phyloP scores from a whole-genome alignment of 768 basidiomycete species.

The Kwoniella heveanensis region DNA sequence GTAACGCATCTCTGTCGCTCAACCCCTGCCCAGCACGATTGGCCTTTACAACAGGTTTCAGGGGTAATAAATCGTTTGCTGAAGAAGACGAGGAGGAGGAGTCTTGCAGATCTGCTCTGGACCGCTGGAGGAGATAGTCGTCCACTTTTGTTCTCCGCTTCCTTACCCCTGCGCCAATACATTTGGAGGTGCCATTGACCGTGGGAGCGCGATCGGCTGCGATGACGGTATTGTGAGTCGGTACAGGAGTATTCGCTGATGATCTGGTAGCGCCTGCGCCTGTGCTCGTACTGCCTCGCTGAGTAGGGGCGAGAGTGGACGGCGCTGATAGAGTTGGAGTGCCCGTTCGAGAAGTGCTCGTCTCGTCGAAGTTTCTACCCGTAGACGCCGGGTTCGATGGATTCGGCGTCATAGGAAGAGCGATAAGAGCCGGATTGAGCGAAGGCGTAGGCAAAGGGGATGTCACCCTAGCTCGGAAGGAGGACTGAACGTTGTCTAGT shows the following conservation, averaged over 20 bases:
- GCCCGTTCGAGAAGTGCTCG: background rate
- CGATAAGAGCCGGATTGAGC: conserved; percentile 20
- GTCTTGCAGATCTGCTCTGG: conserved; percentile 33
- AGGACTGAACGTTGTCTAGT: conserved; percentile 5
- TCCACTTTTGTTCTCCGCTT: conserved; percentile 13
- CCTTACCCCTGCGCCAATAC: background rate
- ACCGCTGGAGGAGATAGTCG: conserved; percentile 35
- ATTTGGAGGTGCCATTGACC: too few relatives aligned
- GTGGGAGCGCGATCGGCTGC: too few relatives aligned
- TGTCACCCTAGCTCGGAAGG: conserved; percentile 7
- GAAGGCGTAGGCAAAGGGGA: conserved; percentile 17
- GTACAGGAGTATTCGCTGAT: background rate
- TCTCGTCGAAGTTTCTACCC: too few relatives aligned
- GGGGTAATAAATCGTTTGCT: conserved; percentile 34
- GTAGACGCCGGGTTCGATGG: conserved; percentile 3
- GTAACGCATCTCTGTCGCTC: conserved; percentile 30
- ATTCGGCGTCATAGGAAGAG: conserved; percentile 18
- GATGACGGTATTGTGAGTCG: too few relatives aligned
- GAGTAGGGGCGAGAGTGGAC: background rate
- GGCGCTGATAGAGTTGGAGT: background rate
- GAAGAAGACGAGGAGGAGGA: too few relatives aligned
- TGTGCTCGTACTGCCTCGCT: background rate
- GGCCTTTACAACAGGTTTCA: conserved; percentile 14
- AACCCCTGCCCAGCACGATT: background rate
- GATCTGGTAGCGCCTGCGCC: too few relatives aligned